A percentile compares a stretch with the other conserved stretches of the same genome.
Conservation (phyloP, 2,329 filamentous ascomycete genomes). For the Ophiosphaerella herpotricha region DNA sequence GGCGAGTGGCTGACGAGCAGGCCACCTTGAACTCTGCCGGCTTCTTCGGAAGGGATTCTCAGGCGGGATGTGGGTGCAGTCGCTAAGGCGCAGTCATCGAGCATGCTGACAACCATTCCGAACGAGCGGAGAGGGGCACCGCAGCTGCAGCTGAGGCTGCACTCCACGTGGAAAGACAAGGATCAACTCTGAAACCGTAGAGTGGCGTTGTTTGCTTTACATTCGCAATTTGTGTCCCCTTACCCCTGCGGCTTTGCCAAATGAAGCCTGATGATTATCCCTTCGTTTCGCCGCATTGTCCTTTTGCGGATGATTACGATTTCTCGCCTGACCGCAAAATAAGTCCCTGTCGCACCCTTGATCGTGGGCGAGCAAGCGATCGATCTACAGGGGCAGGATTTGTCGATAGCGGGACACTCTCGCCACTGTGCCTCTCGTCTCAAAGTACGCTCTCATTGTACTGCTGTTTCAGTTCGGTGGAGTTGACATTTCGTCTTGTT, state of each 20-base stretch:
- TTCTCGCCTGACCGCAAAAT: slow-evolving; percentile 3
- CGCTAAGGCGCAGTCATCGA: slow-evolving; percentile 9
- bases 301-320: slow-evolving; percentile 2
- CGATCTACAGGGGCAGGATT: slow-evolving; percentile 26
- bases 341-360: slow-evolving; percentile 11
- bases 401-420: slow-evolving; percentile 4
- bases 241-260: slow-evolving; percentile 21
- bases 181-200: slow-evolving; percentile 23
- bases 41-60: slow-evolving; percentile 20
- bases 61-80: slow-evolving; percentile 14
- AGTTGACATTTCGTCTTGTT: slow-evolving; percentile 15
- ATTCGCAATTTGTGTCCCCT: slow-evolving; percentile 33
- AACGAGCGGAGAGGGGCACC: slow-evolving; percentile 14
- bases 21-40: slow-evolving; percentile 15
- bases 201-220: slow-evolving; percentile 28
- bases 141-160: slow-evolving; percentile 24
- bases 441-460: slow-evolving; percentile 1
- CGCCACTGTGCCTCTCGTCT: slow-evolving; percentile 23
- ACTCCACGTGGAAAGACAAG: slow-evolving; percentile 38
- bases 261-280: slow-evolving; percentile 8
- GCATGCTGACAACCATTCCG: slow-evolving; percentile 20
- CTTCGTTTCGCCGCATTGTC: slow-evolving; percentile 1
- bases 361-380: slow-evolving; percentile 9
- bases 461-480: slow-evolving; percentile 29
- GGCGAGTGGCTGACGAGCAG: slow-evolving; percentile 19